Conservation (phyloP, 2,329 filamentous ascomycete genomes). For the Stenocarpella maydis region DNA sequence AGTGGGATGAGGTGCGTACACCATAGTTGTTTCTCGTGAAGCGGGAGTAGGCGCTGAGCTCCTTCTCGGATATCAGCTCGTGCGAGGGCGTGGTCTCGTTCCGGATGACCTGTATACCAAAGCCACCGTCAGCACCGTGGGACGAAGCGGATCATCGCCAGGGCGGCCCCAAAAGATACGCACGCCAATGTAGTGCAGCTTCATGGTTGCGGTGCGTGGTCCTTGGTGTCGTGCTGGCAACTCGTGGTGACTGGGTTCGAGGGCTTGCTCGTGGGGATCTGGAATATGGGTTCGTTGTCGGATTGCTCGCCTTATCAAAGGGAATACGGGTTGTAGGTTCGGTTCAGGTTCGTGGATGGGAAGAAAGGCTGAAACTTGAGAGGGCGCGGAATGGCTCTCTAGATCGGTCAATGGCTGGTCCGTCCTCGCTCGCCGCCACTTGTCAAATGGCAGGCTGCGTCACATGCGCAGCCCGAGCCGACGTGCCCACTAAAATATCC, state of each 20-base stretch:
- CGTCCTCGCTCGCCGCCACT: constrained; percentile 22
- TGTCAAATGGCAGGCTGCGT: constrained; percentile 22
- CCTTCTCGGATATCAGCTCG: constrained; percentile 79
- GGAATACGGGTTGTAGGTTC: not conserved
- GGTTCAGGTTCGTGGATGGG: not conserved
- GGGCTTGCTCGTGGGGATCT: constrained; percentile 2
- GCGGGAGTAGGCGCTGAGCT: constrained; percentile 79
- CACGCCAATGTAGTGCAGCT: constrained; percentile 86
- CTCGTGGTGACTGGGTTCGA: constrained; percentile 5
- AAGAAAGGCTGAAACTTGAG: constrained; percentile 26
- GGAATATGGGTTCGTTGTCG: not conserved
- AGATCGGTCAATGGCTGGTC: constrained; percentile 7
- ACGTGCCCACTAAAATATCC: not conserved
- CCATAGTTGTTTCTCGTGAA: constrained; percentile 77
- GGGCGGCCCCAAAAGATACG: constrained; percentile 44
- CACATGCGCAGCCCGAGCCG: constrained; percentile 18
- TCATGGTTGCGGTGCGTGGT: constrained; percentile 65
- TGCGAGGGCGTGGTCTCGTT: constrained; percentile 79
- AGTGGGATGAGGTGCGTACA: constrained; percentile 29
- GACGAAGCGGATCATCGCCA: constrained; percentile 7
- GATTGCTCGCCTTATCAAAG: constrained; percentile 9
- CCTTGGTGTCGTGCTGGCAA: not conserved
- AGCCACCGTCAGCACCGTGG: constrained; percentile 31
- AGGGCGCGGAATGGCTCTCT: not conserved
- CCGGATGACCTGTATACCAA: constrained; percentile 74